Evolutionary conservation across 2,329 filamentous ascomycete genomes (phyloP).

Genomic region (Lasiodiplodia sp.): DNA sequence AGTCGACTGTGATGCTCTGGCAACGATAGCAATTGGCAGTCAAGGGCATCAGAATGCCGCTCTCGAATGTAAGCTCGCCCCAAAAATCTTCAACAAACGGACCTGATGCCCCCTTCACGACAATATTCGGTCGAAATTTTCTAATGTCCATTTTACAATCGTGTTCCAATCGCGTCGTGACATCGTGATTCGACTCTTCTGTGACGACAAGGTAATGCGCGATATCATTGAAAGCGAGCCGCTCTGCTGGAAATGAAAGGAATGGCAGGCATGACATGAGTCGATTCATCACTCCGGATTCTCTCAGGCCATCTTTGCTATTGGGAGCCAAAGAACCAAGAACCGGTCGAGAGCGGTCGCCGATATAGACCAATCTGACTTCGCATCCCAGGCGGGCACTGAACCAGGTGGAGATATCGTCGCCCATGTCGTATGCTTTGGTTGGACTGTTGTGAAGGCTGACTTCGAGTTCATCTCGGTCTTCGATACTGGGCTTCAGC

Average conservation of each 20-base stretch:
- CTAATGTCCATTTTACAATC: conserved; percentile 65
- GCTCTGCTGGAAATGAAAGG: conserved; percentile 46
- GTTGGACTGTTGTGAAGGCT: conserved; percentile 39
- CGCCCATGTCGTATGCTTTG: background rate
- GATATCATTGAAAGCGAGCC: conserved; percentile 38
- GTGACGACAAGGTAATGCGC: conserved; percentile 36
- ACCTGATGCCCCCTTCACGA: conserved; percentile 64
- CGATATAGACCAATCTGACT: conserved; percentile 70
- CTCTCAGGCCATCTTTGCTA: conserved; percentile 30
- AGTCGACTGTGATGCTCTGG: conserved; percentile 75
- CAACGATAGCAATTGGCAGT: conserved; percentile 71
- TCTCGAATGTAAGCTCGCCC: conserved; percentile 64
- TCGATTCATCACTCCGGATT: conserved; percentile 28
- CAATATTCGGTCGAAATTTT: conserved; percentile 77
- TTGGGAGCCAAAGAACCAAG: conserved; percentile 67
- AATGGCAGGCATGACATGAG: conserved; percentile 49
- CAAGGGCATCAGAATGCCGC: conserved; percentile 27
- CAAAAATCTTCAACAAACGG: conserved; percentile 77
- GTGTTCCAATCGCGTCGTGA: conserved; percentile 55
- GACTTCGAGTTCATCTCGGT: background rate
- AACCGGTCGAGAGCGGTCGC: conserved; percentile 65
- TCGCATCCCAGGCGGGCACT: conserved; percentile 56
- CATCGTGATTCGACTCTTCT: conserved; percentile 34
- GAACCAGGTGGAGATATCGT: conserved; percentile 66
- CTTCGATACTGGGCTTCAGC: background rate